phyloP scores from a whole-genome alignment of 768 basidiomycete species.

The Neoboletus brunneissimus region DNA sequence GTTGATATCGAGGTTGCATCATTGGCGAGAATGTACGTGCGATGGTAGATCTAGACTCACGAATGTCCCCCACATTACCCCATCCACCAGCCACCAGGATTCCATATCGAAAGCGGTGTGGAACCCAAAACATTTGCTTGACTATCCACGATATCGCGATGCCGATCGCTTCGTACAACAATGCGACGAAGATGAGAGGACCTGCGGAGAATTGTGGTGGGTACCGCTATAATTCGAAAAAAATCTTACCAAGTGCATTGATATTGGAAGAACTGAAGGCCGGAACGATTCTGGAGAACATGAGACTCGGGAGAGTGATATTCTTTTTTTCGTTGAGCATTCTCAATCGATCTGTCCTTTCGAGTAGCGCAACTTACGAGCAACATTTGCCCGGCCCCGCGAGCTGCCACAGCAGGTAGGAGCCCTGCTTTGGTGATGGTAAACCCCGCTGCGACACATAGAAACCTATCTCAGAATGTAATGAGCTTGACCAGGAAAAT shows the following conservation, averaged over 20 bases:
- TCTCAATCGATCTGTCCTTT: background rate
- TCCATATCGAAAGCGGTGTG: slow-evolving; percentile 71
- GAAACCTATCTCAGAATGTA: slow-evolving; percentile 37
- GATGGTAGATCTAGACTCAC: slow-evolving; percentile 37
- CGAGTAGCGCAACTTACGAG: slow-evolving; percentile 36
- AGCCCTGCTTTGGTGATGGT: slow-evolving; percentile 57
- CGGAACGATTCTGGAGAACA: slow-evolving; percentile 73
- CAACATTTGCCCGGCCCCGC: slow-evolving; percentile 57
- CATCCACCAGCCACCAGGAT: slow-evolving; percentile 67
- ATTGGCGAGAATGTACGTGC: background rate
- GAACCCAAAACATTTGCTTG: slow-evolving; percentile 70
- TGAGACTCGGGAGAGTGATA: slow-evolving; percentile 57
- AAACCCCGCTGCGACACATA: slow-evolving; percentile 56
- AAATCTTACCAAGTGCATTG: slow-evolving; percentile 44
- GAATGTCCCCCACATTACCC: slow-evolving; percentile 69
- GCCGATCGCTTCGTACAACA: slow-evolving; percentile 59
- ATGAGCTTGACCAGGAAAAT: background rate
- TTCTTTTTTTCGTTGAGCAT: slow-evolving; percentile 34
- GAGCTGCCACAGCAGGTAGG: slow-evolving; percentile 55
- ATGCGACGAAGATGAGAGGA: slow-evolving; percentile 58
- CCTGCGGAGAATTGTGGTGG: slow-evolving; percentile 35
- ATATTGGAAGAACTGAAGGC: slow-evolving; percentile 61
- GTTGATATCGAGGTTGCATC: background rate
- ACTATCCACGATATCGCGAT: slow-evolving; percentile 51
- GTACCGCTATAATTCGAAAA: background rate